phyloP scores from a whole-genome alignment of 306 rosid genomes.

The Lablab purpureus region DNA sequence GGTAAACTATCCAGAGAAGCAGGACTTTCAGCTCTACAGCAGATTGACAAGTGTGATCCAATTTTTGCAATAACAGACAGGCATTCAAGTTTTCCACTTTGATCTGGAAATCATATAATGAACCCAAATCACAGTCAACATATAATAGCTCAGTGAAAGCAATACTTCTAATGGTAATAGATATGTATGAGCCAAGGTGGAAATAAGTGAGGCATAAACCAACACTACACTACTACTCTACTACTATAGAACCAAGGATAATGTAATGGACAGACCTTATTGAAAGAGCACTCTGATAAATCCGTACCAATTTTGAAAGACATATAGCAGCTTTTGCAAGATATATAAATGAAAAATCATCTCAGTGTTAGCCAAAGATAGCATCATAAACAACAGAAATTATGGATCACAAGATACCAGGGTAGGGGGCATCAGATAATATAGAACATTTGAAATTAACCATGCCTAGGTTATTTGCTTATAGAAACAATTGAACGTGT shows the following conservation, averaged over 20 bases:
- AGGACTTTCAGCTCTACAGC: conserved; percentile 98
- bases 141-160: conserved; percentile 25
- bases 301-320: conserved; percentile 32
- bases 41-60: conserved; percentile 80
- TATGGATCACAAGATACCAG: conserved; percentile 10
- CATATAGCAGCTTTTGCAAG: conserved; percentile 10
- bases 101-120: conserved; percentile 61
- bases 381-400: conserved; percentile 27
- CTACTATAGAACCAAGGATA: conserved; percentile 21
- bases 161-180: conserved; percentile 34
- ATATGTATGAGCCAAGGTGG: conserved; percentile 32
- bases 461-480: conserved; percentile 27
- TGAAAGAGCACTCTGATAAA: conserved; percentile 16
- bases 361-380: conserved; percentile 19
- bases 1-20: conserved; percentile 90
- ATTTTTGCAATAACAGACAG: conserved; percentile 81
- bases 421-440: neutral
- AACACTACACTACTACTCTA: conserved; percentile 17
- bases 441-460: conserved; percentile 31
- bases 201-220: conserved; percentile 18
- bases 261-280: conserved; percentile 24
- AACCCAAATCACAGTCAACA: conserved; percentile 39
- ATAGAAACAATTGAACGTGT: conserved; percentile 31
- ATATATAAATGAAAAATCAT: conserved; percentile 4
- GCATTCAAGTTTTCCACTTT: conserved; percentile 97